phyloP scores from a whole-genome alignment of 2,329 filamentous ascomycete genomes.

The Pseudophaeomoniella oleicola region DNA sequence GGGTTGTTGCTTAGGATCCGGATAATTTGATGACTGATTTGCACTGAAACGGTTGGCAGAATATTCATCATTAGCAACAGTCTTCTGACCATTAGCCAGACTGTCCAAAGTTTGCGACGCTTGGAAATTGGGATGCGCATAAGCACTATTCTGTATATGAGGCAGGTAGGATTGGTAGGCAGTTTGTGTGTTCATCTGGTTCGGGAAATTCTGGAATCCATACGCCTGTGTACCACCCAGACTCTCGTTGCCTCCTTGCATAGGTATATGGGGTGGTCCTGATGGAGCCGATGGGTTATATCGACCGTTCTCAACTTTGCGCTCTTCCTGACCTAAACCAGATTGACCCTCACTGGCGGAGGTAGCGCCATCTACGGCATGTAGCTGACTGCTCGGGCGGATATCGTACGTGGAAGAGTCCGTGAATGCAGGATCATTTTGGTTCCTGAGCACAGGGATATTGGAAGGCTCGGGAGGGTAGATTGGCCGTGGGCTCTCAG shows the following conservation, averaged over 20 bases:
- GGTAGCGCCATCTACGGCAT: not conserved
- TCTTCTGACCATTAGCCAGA: not conserved
- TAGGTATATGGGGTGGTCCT: not conserved
- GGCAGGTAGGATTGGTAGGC: not conserved
- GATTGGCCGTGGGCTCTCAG: conserved; percentile 56
- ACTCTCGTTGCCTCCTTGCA: not conserved
- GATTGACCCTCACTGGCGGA: not conserved
- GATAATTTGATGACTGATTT: not conserved
- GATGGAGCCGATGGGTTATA: not conserved
- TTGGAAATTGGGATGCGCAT: not conserved
- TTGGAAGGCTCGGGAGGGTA: conserved; percentile 54
- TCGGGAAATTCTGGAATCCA: not conserved
- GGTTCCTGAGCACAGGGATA: conserved; percentile 55
- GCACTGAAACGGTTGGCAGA: not conserved
- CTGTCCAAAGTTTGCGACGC: not conserved
- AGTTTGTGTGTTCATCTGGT: not conserved
- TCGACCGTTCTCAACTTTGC: not conserved
- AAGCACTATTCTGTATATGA: not conserved
- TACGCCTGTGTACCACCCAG: not conserved
- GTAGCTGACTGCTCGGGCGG: conserved; percentile 11
- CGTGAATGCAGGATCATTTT: conserved; percentile 59
- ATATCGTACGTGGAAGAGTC: conserved; percentile 46
- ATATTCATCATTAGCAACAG: not conserved
- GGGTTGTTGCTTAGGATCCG: not conserved
- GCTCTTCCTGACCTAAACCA: not conserved